Base-by-base conservation (phyloP, 306 rosid genomes). In the Casuarina cunninghamiana region DNA sequence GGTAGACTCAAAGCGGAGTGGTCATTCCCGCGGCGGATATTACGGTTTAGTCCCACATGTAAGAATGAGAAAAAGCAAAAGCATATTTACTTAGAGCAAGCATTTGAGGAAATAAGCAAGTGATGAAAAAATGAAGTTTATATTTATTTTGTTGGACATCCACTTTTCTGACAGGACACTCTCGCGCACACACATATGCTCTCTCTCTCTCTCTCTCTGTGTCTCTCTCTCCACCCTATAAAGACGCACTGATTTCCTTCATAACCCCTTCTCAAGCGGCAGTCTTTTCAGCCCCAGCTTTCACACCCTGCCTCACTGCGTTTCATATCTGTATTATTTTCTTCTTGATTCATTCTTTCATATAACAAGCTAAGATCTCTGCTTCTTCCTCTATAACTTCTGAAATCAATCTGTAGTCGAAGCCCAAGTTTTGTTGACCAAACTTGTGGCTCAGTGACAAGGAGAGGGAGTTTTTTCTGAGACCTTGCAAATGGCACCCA, bases 401-500 rank as follows among this genome's bases (percentile, higher is more conserved):
- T n/a, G 5, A 75, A 79, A 75, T 44, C 76, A 48, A 76, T 61
- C 79, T 6, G 32, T 50, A 51, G 5, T 77, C 3, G 72, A 61
- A 83, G 77, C 55, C 48, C 77, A 21, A 38, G 2, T 71, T 84
- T 53, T 75, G 54, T 60, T 69, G 66, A 35, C 69, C 71, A 54
- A 79, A 63, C 79, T 38, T 15, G 53, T 80, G 43, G 32, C 12
- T 6, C 39, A 15, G 60, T 32, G 0, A 77, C 37, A 38, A 35
- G 38, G 55, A 21, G 81, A 10, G 39, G 26, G 65, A 57, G 38
- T n/a, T 43, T 16, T 71, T 79, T 80, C 44, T 54, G 44, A 32
- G 78, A 35, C 81, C 3, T 69, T 17, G 51, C 49, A 49, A 86
- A 96, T 96, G 99, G 99, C 98, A 76, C 99, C 99, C 51, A 90